Percentiles rank a stretch among this genome's conserved stretches.
phyloP scores from a whole-genome alignment of 805 yeast genomes.

The Huiozyma sinensis region DNA sequence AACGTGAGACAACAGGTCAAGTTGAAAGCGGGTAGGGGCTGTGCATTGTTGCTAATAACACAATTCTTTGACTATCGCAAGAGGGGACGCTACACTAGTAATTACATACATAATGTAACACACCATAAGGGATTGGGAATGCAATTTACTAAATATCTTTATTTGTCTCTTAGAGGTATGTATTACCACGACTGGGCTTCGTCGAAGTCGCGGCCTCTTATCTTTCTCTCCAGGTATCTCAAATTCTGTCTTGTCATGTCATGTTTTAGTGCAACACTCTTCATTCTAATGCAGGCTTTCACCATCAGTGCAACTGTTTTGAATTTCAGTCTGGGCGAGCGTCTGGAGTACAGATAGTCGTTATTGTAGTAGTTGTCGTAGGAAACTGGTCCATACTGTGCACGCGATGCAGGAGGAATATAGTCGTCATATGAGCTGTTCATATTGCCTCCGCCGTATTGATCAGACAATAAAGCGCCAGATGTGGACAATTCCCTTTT shows the following conservation, averaged over 20 bases:
- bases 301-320: constrained; percentile 24
- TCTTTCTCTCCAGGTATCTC: constrained; percentile 19
- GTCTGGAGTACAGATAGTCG: neutral
- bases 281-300: constrained; percentile 23
- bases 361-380: neutral
- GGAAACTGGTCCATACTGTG: neutral
- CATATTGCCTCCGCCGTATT: neutral
- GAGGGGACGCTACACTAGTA: too few species aligned
- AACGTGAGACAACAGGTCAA: too few species aligned
- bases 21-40: neutral
- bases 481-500: constrained; percentile 14
- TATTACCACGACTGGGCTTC: constrained; percentile 19
- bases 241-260: constrained; percentile 21
- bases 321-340: constrained; percentile 8
- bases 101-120: too few species aligned
- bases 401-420: neutral
- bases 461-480: neutral
- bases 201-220: constrained; percentile 11
- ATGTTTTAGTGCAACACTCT: constrained; percentile 13
- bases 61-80: too few species aligned
- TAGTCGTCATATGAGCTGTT: neutral
- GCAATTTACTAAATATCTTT: too few species aligned
- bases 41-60: neutral
- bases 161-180: neutral
- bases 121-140: too few species aligned